These are phyloP conservation scores for Candida mesenterica DNA, from an alignment of 1,139 yeast species.

Conservation along the genomic window DNA sequence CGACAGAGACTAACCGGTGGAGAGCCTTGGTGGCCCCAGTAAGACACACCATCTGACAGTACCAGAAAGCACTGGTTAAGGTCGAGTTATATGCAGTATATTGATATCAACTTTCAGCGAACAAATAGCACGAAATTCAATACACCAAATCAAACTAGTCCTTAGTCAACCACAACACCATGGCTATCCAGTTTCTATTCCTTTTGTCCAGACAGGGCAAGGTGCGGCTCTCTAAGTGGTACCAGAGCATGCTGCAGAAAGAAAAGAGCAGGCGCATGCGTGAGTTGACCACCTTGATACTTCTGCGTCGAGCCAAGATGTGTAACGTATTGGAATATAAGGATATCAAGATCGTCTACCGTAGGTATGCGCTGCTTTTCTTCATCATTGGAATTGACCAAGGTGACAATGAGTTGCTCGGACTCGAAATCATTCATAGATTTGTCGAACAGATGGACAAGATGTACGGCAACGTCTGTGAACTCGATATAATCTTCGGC, in stretches of 20 bases:
- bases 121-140: constrained; percentile 2
- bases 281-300: constrained; percentile 82
- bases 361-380: constrained; percentile 89
- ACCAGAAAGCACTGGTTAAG: too few species aligned
- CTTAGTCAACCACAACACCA: constrained; percentile 17
- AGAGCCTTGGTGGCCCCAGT: too few species aligned
- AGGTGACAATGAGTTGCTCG: constrained; percentile 82
- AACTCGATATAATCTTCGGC: constrained; percentile 88
- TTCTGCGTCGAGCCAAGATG: constrained; percentile 89
- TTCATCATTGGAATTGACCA: constrained; percentile 84
- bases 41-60: too few species aligned
- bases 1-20: too few species aligned
- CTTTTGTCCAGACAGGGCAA: constrained; percentile 93
- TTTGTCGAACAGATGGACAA: constrained; percentile 97
- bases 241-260: constrained; percentile 72
- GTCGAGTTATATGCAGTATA: too few species aligned
- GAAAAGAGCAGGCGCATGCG: constrained; percentile 81
- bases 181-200: constrained; percentile 77
- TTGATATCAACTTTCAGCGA: too few species aligned
- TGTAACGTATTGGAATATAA: constrained; percentile 92
- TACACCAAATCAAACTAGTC: constrained; percentile 3
- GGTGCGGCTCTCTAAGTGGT: constrained; percentile 92
- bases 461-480: constrained; percentile 95
- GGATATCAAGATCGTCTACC: constrained; percentile 83
- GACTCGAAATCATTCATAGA: constrained; percentile 85